Percentiles rank a stretch among this genome's conserved stretches.
phyloP scores from a whole-genome alignment of 305 asterid species.

The Stenogyne calaminthoides region DNA sequence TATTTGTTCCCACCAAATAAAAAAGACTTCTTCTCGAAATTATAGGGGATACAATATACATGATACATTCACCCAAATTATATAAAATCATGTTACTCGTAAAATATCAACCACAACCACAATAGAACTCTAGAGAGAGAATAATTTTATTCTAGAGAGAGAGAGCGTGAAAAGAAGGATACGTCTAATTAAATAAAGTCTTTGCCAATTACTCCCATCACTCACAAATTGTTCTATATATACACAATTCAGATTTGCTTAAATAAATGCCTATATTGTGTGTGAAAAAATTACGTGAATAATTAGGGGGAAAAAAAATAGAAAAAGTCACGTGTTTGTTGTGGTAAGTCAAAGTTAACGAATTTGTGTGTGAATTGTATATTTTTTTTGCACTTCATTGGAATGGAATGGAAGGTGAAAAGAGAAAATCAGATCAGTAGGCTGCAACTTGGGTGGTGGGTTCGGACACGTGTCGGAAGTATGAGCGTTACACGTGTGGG shows the following conservation, averaged over 20 bases:
- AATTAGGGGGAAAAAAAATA: neutral
- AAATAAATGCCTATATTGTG: conserved; percentile 19
- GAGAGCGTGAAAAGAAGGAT: conserved; percentile 38
- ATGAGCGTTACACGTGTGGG: conserved; percentile 30
- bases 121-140: conserved; percentile 45
- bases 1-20: neutral
- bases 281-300: neutral
- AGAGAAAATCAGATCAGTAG: conserved; percentile 33
- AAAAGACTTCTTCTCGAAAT: neutral
- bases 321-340: neutral
- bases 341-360: conserved; percentile 31
- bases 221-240: conserved; percentile 14
- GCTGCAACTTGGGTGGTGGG: conserved; percentile 31
- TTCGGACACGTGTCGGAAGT: conserved; percentile 38
- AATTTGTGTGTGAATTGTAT: neutral
- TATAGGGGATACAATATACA: neutral
- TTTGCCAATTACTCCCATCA: conserved; percentile 14
- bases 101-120: conserved; percentile 42
- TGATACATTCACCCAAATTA: conserved; percentile 5
- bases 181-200: neutral
- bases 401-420: conserved; percentile 24
- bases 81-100: conserved; percentile 21
- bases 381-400: neutral
- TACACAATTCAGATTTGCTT: conserved; percentile 29
- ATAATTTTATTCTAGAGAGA: conserved; percentile 30